These are phyloP conservation scores for Chimonanthus praecox DNA, from an alignment of 164 flowering plant genomes.

Conservation along the genomic window DNA sequence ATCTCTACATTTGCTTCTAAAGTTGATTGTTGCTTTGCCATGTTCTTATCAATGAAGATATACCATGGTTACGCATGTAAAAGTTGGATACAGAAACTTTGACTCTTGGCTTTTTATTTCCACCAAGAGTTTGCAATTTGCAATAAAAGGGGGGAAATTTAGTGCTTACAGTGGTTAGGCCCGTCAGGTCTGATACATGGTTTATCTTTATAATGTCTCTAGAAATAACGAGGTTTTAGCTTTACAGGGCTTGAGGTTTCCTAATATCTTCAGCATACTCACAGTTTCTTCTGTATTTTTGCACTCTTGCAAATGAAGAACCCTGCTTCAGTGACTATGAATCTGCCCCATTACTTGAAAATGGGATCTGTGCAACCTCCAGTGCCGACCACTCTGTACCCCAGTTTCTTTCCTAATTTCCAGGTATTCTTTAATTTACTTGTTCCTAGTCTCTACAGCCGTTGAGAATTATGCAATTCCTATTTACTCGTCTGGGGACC, in stretches of 20 bases:
- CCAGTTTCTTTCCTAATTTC: conserved; percentile 31
- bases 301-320: conserved; percentile 29
- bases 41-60: no score
- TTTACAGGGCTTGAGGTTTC: not conserved
- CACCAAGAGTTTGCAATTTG: no score
- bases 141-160: no score
- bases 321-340: conserved; percentile 15
- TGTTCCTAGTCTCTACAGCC: no score
- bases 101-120: no score
- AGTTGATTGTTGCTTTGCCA: no score
- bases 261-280: not conserved
- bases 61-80: no score
- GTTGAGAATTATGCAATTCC: not conserved
- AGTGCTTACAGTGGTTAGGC: no score
- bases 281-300: not conserved
- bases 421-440: conserved; percentile 27
- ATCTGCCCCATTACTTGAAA: conserved; percentile 22
- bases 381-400: conserved; percentile 27
- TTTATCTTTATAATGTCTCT: no score
- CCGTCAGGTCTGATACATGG: no score
- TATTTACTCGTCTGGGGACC: no score
- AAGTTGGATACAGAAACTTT: no score
- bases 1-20: not conserved
- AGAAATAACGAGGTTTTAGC: not conserved
- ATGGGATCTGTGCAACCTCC: conserved; percentile 30